Evolutionary conservation across 768 basidiomycete species (phyloP).

Genomic region (Pleurotus citrinopileatus): DNA sequence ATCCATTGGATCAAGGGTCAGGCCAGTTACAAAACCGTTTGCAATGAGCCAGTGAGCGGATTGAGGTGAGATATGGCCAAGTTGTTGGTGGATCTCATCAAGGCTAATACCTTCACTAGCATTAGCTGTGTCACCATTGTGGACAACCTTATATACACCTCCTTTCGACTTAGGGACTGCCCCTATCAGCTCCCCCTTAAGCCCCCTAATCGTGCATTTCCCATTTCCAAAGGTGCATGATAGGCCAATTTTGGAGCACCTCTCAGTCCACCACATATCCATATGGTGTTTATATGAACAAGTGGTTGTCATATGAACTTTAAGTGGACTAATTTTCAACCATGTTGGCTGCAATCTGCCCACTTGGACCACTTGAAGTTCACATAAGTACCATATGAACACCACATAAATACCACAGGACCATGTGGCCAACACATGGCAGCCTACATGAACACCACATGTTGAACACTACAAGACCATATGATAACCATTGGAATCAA

Average conservation of each 20-base stretch:
- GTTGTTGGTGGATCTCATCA: conserved; percentile 26
- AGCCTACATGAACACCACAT: no score
- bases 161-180: conserved; percentile 19
- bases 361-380: no score
- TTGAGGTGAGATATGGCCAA: conserved; percentile 31
- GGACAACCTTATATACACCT: conserved; percentile 23
- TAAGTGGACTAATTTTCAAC: no score
- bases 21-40: conserved; percentile 28
- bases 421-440: no score
- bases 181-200: conserved; percentile 19
- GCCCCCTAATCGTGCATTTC: conserved; percentile 22
- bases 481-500: no score
- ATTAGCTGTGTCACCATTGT: conserved; percentile 6
- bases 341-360: no score
- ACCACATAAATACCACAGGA: no score
- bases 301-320: no score
- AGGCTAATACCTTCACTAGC: conserved; percentile 21
- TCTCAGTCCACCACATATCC: no score
- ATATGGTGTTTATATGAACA: no score
- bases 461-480: no score
- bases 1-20: conserved; percentile 19
- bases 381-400: no score
- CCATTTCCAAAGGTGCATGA: conserved; percentile 24
- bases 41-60: conserved; percentile 20
- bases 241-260: conserved; percentile 27